phyloP scores from a whole-genome alignment of 176 grass and related monocot genomes.

The Oryza longistaminata region DNA sequence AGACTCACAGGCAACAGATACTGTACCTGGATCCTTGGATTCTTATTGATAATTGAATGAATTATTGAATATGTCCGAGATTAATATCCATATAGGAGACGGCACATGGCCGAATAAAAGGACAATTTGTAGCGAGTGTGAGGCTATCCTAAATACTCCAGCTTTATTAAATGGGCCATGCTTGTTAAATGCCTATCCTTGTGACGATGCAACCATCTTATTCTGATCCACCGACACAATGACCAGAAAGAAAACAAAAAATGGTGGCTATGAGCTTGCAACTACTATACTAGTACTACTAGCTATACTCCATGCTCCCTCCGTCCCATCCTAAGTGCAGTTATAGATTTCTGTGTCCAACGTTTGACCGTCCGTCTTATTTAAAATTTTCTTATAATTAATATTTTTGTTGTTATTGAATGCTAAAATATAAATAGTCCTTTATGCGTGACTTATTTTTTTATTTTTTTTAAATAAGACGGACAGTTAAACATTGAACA shows the following conservation, averaged over 20 bases:
- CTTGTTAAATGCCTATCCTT: slow-evolving; percentile 38
- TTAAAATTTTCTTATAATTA: too few relatives aligned
- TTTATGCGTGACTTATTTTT: too few relatives aligned
- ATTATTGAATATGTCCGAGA: background rate
- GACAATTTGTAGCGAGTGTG: slow-evolving; percentile 36
- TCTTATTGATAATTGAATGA: slow-evolving; percentile 31
- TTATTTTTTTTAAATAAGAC: too few relatives aligned
- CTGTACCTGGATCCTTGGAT: slow-evolving; percentile 41
- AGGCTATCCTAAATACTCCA: background rate
- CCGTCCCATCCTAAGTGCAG: too few relatives aligned
- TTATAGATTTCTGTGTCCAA: too few relatives aligned
- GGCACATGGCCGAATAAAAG: slow-evolving; percentile 47
- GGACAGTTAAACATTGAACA: too few relatives aligned
- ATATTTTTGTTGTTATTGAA: too few relatives aligned
- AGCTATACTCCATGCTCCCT: background rate
- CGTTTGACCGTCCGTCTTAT: too few relatives aligned
- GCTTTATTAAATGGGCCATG: slow-evolving; percentile 48
- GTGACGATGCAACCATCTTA: slow-evolving; percentile 37
- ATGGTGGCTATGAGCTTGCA: slow-evolving; percentile 28
- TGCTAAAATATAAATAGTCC: too few relatives aligned
- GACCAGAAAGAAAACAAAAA: background rate
- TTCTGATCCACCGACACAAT: slow-evolving; percentile 56
- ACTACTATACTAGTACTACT: background rate
- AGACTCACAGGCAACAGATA: background rate
- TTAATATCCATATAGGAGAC: slow-evolving; percentile 30